Percentiles rank a stretch among this genome's conserved stretches.
Conservation (phyloP, 768 basidiomycete genomes). For the Plicaturopsis crispa region DNA sequence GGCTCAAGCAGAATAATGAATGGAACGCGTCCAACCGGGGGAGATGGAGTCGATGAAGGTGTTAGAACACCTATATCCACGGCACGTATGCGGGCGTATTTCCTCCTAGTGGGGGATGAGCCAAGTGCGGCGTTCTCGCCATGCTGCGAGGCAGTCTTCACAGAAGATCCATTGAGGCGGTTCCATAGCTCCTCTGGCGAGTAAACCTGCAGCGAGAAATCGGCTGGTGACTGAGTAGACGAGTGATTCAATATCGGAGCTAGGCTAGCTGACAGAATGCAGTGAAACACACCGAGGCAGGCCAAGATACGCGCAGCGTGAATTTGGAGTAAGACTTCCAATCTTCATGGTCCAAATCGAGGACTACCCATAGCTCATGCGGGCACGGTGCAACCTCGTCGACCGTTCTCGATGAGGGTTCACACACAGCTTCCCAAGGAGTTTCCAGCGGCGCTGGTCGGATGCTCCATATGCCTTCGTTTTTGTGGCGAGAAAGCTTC, state of each 20-base stretch:
- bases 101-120: constrained; percentile 37
- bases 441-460: constrained; percentile 35
- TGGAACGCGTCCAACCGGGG: constrained; percentile 32
- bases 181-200: constrained; percentile 19
- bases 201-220: constrained; percentile 32
- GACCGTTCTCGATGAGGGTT: constrained; percentile 6
- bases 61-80: constrained; percentile 45
- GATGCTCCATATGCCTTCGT: constrained; percentile 29
- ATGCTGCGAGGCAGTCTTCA: too few species aligned
- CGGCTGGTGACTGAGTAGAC: constrained; percentile 31
- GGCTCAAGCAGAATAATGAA: constrained; percentile 54
- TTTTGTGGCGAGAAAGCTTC: constrained; percentile 21
- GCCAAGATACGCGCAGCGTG: constrained; percentile 48
- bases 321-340: constrained; percentile 38
- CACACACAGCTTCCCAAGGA: constrained; percentile 28
- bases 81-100: constrained; percentile 52
- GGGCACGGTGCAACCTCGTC: constrained; percentile 18
- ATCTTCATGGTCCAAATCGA: constrained; percentile 32
- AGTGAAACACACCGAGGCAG: constrained; percentile 39
- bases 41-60: constrained; percentile 21
- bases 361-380: constrained; percentile 39
- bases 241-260: neutral
- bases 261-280: constrained; percentile 6
- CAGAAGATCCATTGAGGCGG: constrained; percentile 1
- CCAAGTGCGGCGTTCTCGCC: too few species aligned